These are phyloP conservation scores for Pyricularia sp. DNA, from an alignment of 2,329 filamentous ascomycete genomes.

Conservation along the genomic window DNA sequence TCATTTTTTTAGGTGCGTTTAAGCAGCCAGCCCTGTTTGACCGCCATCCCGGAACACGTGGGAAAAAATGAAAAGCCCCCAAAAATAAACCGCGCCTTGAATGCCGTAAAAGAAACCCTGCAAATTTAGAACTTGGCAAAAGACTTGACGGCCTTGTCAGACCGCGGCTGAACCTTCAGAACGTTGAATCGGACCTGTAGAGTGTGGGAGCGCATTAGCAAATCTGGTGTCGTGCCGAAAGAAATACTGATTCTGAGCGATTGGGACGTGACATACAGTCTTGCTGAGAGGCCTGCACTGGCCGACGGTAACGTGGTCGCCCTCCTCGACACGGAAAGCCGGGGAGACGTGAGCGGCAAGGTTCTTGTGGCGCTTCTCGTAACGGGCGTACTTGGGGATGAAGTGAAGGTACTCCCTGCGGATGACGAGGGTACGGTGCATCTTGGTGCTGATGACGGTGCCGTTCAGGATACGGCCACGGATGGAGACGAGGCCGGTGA, in stretches of 20 bases:
- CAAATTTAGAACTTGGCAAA: constrained; percentile 92
- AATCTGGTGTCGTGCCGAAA: background rate
- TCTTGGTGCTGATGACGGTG: constrained; percentile 99
- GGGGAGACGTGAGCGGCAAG: constrained; percentile 97
- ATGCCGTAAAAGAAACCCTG: constrained; percentile 5
- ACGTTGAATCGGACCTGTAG: constrained; percentile 97
- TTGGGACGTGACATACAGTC: constrained; percentile 64
- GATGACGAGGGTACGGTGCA: constrained; percentile 99
- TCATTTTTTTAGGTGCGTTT: constrained; percentile 1
- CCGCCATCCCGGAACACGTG: constrained; percentile 4
- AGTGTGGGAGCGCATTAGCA: background rate
- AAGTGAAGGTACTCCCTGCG: constrained; percentile 99
- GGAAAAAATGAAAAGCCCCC: constrained; percentile 5
- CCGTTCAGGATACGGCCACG: constrained; percentile 99
- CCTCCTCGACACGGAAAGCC: constrained; percentile 99
- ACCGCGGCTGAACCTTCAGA: constrained; percentile 94
- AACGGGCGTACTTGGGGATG: constrained; percentile 99
- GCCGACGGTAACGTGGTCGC: constrained; percentile 98
- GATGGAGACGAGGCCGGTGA: constrained; percentile 98
- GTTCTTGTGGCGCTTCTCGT: constrained; percentile 99
- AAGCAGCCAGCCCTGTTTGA: constrained; percentile 5
- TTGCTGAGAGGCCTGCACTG: constrained; percentile 99
- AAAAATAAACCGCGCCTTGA: constrained; percentile 6
- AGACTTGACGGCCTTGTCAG: constrained; percentile 93
- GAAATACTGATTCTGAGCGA: background rate